phyloP scores from a whole-genome alignment of 2,329 filamentous ascomycete species.

The Aspergillus sp. region DNA sequence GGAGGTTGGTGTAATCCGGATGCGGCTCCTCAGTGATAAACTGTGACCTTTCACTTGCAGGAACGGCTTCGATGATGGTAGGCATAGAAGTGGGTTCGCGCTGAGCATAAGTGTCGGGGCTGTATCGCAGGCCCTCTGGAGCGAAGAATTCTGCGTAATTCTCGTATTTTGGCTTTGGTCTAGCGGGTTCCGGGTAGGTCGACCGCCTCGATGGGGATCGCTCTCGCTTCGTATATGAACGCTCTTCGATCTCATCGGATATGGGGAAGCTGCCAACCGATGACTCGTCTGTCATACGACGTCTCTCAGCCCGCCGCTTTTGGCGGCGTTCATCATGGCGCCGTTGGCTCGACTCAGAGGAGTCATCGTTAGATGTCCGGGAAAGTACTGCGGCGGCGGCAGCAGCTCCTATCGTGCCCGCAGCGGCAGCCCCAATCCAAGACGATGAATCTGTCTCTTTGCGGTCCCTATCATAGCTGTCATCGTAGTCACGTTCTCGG shows the following conservation, averaged over 20 bases:
- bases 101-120: conserved; percentile 33
- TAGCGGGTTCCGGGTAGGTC: conserved; percentile 11
- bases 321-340: conserved; percentile 37
- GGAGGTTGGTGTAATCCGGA: conserved; percentile 22
- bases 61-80: conserved; percentile 30
- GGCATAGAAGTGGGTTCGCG: conserved; percentile 22
- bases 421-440: conserved; percentile 42
- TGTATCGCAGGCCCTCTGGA: conserved; percentile 39
- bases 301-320: conserved; percentile 40
- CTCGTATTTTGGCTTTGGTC: conserved; percentile 37
- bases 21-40: conserved; percentile 16
- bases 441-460: conserved; percentile 32
- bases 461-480: conserved; percentile 5
- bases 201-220: conserved; percentile 27
- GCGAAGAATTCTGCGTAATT: conserved; percentile 43
- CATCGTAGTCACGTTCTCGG: conserved; percentile 9
- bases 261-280: conserved; percentile 24
- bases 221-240: conserved; percentile 9
- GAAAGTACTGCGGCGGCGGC: conserved; percentile 44
- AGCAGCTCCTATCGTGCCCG: conserved; percentile 50
- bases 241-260: conserved; percentile 21
- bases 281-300: conserved; percentile 22
- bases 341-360: conserved; percentile 29
- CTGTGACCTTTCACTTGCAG: conserved; percentile 20
- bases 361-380: conserved; percentile 25